Evolutionary conservation across 495 filamentous ascomycete genomes (phyloP).

Genomic region (Aspergillus campestris): DNA sequence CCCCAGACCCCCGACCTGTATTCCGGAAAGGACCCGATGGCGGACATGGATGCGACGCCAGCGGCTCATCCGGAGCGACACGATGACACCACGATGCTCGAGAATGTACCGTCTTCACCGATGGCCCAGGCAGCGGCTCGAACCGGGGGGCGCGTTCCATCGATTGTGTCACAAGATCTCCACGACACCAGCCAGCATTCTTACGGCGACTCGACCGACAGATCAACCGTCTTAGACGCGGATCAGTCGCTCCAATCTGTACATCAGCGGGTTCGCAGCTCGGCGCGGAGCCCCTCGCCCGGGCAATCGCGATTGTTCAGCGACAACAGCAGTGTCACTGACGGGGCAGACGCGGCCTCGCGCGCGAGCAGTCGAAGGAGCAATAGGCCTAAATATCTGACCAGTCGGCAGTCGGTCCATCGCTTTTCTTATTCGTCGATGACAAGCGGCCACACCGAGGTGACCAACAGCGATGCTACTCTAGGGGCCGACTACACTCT

Average conservation of each 20-base stretch:
- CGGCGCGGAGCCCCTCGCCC: slow-evolving; percentile 26
- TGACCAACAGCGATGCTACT: slow-evolving; percentile 58
- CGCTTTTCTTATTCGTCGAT: slow-evolving; percentile 71
- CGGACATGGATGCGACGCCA: slow-evolving; percentile 18
- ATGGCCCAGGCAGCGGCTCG: slow-evolving; percentile 55
- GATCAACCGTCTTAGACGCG: slow-evolving; percentile 13
- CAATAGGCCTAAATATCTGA: slow-evolving; percentile 62
- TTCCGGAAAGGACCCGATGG: slow-evolving; percentile 14
- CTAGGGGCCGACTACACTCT: slow-evolving; percentile 78
- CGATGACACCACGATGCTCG: slow-evolving; percentile 48
- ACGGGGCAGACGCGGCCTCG: slow-evolving; percentile 15
- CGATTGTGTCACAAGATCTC: slow-evolving; percentile 10
- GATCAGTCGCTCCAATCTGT: slow-evolving; percentile 26
- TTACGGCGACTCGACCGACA: slow-evolving; percentile 20
- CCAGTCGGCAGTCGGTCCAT: slow-evolving; percentile 65
- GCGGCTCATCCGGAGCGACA: slow-evolving; percentile 20
- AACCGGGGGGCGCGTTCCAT: slow-evolving; percentile 29
- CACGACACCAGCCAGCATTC: slow-evolving; percentile 15
- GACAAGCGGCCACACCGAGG: slow-evolving; percentile 51
- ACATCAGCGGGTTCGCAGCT: slow-evolving; percentile 18
- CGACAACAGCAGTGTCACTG: slow-evolving; percentile 17
- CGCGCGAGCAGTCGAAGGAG: slow-evolving; percentile 28
- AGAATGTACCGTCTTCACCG: slow-evolving; percentile 58
- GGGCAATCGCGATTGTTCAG: slow-evolving; percentile 28
- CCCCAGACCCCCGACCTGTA: slow-evolving; percentile 33